Base-by-base conservation (phyloP, 805 yeast species). In the Yamadazyma takamatsuzukensis region DNA sequence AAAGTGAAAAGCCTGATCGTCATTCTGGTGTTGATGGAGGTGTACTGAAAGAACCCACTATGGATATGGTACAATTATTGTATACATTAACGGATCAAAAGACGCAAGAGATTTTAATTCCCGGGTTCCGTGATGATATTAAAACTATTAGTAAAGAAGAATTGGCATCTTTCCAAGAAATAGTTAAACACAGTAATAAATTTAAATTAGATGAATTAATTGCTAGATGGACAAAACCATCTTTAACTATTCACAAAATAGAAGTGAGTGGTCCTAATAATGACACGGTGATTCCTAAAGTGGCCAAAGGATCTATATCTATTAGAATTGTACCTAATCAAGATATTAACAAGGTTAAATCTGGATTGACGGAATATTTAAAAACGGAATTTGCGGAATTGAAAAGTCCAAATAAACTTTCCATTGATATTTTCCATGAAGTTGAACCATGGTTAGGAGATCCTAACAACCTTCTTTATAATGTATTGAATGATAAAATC, bases 11-110 rank as follows among this genome's bases (percentile, higher is more conserved):
- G 38, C 95, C 94, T 1, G 97, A 93, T 55, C 66, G 95, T 37
- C 98, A 93, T 53, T 86, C 97, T 0, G 98, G 98, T 41, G 93
- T 93, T 7, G 94, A 88, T 59, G 98, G 98, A 32, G 97, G 97
- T 38, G 80, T 83, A 6, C 74, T 77, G 40, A 71, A 83, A 36
- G 98, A 90, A 48, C 97, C 98, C 2, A 80, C 94, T 0, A 76
- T 85, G 62, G 97, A 90, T 51, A 58, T 90, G 56, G 72, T 89
- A 25, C 82, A 80, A 33, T 49, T 90, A 12, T 59, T 89, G 15
- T 73, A 90, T 2, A 72, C 76, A 32, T 62, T 90, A 33, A 74
- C 79, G 22, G 78, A 75, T 33, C 53, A 54, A 1, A 36, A 37
- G 14, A 47, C 55, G 8, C 65, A 69, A 18, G 37, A 43, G 15